These are phyloP conservation scores for Fennellomyces sp. DNA, from an alignment of 371 early-diverging fungal species.

Conservation along the genomic window DNA sequence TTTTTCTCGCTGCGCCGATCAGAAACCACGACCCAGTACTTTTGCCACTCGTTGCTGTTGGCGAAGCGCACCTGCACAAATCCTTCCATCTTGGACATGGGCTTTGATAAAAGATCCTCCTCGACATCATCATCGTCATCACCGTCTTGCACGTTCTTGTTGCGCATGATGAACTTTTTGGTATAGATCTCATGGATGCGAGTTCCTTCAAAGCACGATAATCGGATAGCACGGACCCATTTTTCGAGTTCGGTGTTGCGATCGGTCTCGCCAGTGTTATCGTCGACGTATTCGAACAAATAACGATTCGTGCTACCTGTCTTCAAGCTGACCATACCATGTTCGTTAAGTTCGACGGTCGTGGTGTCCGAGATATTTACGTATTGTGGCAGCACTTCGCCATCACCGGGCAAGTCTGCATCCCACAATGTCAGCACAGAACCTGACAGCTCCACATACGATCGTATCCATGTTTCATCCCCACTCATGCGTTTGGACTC, in stretches of 20 bases:
- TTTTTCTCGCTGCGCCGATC: conserved; percentile 56
- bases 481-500: conserved; percentile 44
- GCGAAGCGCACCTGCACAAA: conserved; percentile 63
- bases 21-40: conserved; percentile 61
- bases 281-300: conserved; percentile 17
- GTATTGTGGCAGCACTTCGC: conserved; percentile 52
- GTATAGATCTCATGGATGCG: conserved; percentile 80
- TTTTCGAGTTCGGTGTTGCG: background rate
- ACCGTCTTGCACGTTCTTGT: conserved; percentile 6
- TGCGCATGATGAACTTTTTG: conserved; percentile 51
- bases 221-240: conserved; percentile 74
- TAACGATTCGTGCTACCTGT: conserved; percentile 69
- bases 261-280: conserved; percentile 39
- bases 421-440: conserved; percentile 68
- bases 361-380: conserved; percentile 74
- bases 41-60: conserved; percentile 67
- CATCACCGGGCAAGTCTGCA: conserved; percentile 6
- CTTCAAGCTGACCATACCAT: conserved; percentile 49
- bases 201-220: conserved; percentile 78
- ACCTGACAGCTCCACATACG: conserved; percentile 74
- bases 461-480: conserved; percentile 60
- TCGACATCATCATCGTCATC: background rate
- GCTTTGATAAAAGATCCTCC: conserved; percentile 12
- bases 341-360: conserved; percentile 47
- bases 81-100: conserved; percentile 41